A percentile compares a stretch with the other conserved stretches of the same genome.
phyloP scores from a whole-genome alignment of 495 filamentous ascomycete genomes.

The Neurospora sp. region DNA sequence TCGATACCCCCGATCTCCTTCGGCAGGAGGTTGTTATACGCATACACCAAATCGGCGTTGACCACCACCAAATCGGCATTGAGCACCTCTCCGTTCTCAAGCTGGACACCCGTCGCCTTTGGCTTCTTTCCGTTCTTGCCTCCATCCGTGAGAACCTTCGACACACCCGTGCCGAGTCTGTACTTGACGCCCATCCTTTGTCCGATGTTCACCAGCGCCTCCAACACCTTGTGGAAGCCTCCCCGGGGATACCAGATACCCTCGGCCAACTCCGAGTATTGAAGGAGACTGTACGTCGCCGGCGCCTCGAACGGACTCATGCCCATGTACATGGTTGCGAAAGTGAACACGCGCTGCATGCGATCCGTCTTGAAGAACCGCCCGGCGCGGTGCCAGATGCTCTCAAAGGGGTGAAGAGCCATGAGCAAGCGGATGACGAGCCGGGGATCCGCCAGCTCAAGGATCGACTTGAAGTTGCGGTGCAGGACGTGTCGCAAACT shows the following conservation, averaged over 20 bases:
- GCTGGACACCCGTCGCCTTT: conserved; percentile 42
- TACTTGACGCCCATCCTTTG: conserved; percentile 47
- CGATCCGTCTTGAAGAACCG: conserved; percentile 58
- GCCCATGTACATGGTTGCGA: conserved; percentile 70
- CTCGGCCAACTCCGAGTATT: conserved; percentile 63
- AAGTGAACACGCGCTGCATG: conserved; percentile 56
- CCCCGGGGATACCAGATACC: conserved; percentile 66
- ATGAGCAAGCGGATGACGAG: conserved; percentile 42
- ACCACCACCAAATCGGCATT: conserved; percentile 52
- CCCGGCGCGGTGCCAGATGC: conserved; percentile 47
- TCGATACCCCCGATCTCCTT: conserved; percentile 11
- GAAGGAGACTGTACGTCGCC: conserved; percentile 59
- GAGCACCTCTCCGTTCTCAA: conserved; percentile 41
- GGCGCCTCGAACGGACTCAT: conserved; percentile 67
- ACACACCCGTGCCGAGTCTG: conserved; percentile 42
- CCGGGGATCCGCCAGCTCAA: conserved; percentile 38
- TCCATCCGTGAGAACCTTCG: conserved; percentile 32
- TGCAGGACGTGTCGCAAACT: conserved; percentile 49
- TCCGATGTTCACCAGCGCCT: conserved; percentile 46
- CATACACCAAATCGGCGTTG: conserved; percentile 61
- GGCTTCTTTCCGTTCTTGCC: conserved; percentile 24
- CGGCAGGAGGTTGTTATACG: conserved; percentile 54
- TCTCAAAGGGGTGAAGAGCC: conserved; percentile 53
- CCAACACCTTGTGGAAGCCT: conserved; percentile 53
- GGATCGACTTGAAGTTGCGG: conserved; percentile 48